A percentile compares a stretch with the other conserved stretches of the same genome.
Evolutionary conservation across 2,329 filamentous ascomycete genomes (phyloP).

Genomic region (Microsporum ferrugineum): DNA sequence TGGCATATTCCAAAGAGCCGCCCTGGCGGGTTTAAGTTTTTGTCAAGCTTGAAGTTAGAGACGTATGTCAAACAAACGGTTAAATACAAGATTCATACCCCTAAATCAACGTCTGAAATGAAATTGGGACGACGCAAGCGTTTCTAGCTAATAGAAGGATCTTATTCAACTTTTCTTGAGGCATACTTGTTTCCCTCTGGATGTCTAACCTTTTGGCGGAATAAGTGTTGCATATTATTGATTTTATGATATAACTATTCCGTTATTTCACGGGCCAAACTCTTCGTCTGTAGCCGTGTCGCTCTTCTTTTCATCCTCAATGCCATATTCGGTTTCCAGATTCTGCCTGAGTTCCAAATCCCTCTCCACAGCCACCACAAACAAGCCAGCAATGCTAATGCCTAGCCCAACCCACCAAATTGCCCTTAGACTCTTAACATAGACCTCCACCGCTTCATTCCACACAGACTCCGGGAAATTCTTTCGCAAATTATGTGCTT

Average conservation of each 20-base stretch:
- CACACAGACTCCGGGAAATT: background rate
- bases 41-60: no score
- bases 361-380: conserved; percentile 26
- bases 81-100: no score
- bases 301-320: conserved; percentile 25
- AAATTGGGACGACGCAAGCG: no score
- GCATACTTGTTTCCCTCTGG: no score
- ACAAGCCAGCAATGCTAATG: conserved; percentile 24
- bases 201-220: no score
- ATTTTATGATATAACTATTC: background rate
- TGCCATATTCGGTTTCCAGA: conserved; percentile 32
- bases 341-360: conserved; percentile 29
- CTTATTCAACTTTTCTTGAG: no score
- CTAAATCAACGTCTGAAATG: no score
- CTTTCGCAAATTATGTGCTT: background rate
- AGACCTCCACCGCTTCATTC: conserved; percentile 22
- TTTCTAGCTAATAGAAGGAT: no score
- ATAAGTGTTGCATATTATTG: no score
- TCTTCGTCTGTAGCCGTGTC: background rate
- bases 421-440: conserved; percentile 14
- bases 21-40: no score
- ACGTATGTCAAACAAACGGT: no score
- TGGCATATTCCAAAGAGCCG: no score
- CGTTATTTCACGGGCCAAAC: background rate
- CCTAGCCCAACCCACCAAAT: conserved; percentile 22